A percentile compares a stretch with the other conserved stretches of the same genome.
These are phyloP conservation scores for Panaeolus papilionaceus DNA, from an alignment of 768 basidiomycete genomes.

Conservation along the genomic window DNA sequence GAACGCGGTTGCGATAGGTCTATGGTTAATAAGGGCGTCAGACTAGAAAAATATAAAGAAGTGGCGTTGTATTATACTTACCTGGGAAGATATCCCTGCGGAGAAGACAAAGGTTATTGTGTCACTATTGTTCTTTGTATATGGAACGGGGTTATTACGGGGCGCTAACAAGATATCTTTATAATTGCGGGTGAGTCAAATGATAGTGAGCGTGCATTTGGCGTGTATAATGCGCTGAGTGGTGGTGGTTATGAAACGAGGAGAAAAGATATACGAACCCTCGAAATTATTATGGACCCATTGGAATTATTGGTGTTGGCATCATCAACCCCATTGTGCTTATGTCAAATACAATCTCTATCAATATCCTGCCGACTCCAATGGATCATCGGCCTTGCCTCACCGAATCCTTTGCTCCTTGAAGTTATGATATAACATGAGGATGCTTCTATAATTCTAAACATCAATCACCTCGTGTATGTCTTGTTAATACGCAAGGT, in stretches of 20 bases:
- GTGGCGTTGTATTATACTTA: slow-evolving; percentile 31
- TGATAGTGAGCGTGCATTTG: background rate
- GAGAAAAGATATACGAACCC: background rate
- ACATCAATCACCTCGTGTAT: background rate
- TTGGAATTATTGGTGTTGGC: too few species aligned
- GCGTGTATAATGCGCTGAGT: background rate
- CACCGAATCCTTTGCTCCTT: background rate
- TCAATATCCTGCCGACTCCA: background rate
- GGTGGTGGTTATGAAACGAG: too few species aligned
- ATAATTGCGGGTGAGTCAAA: background rate
- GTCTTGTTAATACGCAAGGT: background rate
- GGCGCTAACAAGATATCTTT: background rate
- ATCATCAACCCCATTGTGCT: background rate
- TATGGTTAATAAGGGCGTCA: slow-evolving; percentile 20
- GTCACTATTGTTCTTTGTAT: slow-evolving; percentile 10
- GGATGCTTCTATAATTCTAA: too few species aligned
- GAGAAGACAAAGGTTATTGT: background rate
- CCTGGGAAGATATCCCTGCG: background rate
- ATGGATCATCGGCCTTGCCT: background rate
- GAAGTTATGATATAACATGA: background rate
- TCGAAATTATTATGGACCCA: background rate
- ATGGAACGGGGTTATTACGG: background rate
- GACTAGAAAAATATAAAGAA: slow-evolving; percentile 5
- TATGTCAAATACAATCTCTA: background rate
- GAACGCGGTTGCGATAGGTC: slow-evolving; percentile 15